Evolutionary conservation across 2,329 filamentous ascomycete species (phyloP).

Genomic region (Verticillium tricorpus): DNA sequence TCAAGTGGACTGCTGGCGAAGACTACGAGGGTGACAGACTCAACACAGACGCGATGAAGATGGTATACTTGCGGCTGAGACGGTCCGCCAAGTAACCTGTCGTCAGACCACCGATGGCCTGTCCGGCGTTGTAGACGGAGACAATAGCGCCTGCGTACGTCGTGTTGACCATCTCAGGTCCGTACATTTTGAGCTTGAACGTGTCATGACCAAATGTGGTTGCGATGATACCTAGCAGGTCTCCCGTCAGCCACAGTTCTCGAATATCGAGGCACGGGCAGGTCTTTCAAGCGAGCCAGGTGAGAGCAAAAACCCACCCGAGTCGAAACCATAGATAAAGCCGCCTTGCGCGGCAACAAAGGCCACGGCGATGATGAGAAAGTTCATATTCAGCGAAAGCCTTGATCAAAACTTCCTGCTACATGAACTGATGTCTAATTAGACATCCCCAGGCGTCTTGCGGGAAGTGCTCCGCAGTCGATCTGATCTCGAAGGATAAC

Average conservation of each 20-base stretch:
- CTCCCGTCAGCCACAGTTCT: background rate
- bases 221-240: constrained; percentile 23
- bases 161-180: constrained; percentile 18
- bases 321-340: constrained; percentile 14
- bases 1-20: too few relatives aligned
- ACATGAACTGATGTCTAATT: too few relatives aligned
- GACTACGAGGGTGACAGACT: too few relatives aligned
- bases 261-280: background rate
- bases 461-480: too few relatives aligned
- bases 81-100: constrained; percentile 26
- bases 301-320: background rate
- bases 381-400: background rate
- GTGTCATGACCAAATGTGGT: constrained; percentile 25
- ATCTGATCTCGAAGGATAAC: too few relatives aligned
- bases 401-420: too few relatives aligned
- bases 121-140: constrained; percentile 26
- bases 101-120: constrained; percentile 22
- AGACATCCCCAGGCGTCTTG: too few relatives aligned
- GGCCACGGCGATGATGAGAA: constrained; percentile 15
- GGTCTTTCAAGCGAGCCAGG: background rate
- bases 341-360: constrained; percentile 16
- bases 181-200: constrained; percentile 27
- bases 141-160: constrained; percentile 23
- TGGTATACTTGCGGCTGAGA: constrained; percentile 28
- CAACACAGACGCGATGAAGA: constrained; percentile 20